Evolutionary conservation across 495 filamentous ascomycete genomes (phyloP), one percentile per base, ranked within the genome.

Genomic region (Monascus purpureus): DNA sequence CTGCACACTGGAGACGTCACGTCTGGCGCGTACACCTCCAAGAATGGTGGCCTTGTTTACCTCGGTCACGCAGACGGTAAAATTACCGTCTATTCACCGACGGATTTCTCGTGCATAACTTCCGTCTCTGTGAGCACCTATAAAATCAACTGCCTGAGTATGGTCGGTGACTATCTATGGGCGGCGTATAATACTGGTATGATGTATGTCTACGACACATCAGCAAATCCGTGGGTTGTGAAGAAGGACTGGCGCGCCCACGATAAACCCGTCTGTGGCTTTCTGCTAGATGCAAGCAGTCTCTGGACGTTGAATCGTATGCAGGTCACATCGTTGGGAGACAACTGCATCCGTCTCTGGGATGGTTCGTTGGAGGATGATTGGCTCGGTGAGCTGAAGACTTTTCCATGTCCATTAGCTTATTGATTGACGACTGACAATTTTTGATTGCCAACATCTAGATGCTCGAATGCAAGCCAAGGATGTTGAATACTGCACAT

Each of bases 211-310:
- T 97, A 94, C 48, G 87, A 96, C 46, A 79, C 82, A 17, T 68
- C 53, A 6, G 69, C 73, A 15, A 77, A 72, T 20, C 90, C 92
- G 0, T 97, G 90, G 90, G 69, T 61, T 5, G 75, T 88, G 9
- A 78, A 78, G 59, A 97, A 97, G 56, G 85, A 94, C 42, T 97
- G 88, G 88, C 72, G 73, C 39, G 88, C 85, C 18, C 87, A 94
- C 53, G 76, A 79, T 15, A 80, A 77, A 35, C 80, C 86, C 9
- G 77, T 93, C 2, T 69, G 76, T 25, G 71, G 71, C 29, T 70
- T 97, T 12, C 59, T 80, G 29, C 72, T 80, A 8, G 90, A 97
- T 50, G 64, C 67, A 3, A 81, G 82, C 29, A 85, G 82, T 51
- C 71, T 86, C 23, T 95, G 86, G 75, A 84, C 75, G 33, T 68